Conservation (phyloP, 23 red algal genomes). For the Agarophyton chilense region DNA sequence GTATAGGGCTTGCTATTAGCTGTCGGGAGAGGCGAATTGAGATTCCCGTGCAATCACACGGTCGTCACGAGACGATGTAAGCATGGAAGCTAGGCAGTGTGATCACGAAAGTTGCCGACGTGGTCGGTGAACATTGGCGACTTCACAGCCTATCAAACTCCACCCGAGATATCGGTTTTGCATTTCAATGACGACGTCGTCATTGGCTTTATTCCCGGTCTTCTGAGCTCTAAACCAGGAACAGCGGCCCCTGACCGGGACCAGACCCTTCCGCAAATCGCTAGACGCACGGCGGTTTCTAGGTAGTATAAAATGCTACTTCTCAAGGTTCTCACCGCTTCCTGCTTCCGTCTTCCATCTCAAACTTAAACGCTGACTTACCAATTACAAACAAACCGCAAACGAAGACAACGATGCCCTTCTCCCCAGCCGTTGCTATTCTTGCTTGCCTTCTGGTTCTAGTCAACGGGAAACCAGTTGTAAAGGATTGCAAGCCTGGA, state of each 20-base stretch:
- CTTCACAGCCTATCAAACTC: not conserved
- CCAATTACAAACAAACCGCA: not conserved
- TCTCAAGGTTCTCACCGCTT: too few species aligned
- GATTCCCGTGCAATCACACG: not conserved
- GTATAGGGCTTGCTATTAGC: too few species aligned
- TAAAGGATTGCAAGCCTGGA: conserved; percentile 2
- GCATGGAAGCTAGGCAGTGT: not conserved
- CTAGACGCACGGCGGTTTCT: not conserved
- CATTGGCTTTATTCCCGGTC: not conserved
- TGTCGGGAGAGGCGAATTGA: not conserved
- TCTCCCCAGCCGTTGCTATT: not conserved
- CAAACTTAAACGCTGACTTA: not conserved
- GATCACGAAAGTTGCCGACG: not conserved
- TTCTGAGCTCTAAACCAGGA: not conserved
- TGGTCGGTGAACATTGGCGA: not conserved
- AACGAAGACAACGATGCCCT: not conserved
- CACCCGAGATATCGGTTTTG: not conserved
- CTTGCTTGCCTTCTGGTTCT: not conserved
- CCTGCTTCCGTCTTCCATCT: not conserved
- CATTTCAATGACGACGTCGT: not conserved
- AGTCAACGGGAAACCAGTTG: not conserved
- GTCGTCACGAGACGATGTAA: not conserved
- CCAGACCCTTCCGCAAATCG: not conserved
- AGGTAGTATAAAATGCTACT: conserved; percentile 8
- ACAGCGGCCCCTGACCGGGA: not conserved